Conservation (phyloP, 768 basidiomycete species). For the Melanogaster broomeanus region DNA sequence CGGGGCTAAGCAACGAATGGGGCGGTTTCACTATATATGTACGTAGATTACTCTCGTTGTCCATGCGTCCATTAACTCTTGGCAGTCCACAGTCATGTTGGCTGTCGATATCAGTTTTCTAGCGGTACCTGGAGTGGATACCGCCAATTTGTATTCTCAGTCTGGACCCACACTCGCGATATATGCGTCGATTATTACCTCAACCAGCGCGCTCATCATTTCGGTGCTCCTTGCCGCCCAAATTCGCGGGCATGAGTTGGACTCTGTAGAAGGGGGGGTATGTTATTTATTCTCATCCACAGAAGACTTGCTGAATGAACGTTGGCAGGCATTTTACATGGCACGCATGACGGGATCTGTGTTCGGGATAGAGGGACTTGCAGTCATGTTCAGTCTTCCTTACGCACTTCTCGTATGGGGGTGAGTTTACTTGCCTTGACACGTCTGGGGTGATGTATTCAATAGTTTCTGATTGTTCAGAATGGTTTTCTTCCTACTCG, state of each 20-base stretch:
- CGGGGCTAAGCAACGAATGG: slow-evolving; percentile 46
- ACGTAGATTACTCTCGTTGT: slow-evolving; percentile 24
- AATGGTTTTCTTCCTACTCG: neutral
- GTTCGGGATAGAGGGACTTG: slow-evolving; percentile 27
- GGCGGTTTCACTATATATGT: slow-evolving; percentile 49
- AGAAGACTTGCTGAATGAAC: neutral
- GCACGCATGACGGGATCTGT: slow-evolving; percentile 4
- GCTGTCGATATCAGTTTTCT: neutral
- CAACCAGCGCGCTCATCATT: neutral
- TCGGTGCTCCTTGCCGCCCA: neutral
- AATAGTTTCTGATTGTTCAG: neutral
- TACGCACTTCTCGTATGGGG: slow-evolving; percentile 32
- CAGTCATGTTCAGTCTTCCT: slow-evolving; percentile 33
- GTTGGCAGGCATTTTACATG: slow-evolving; percentile 25
- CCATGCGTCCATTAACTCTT: neutral
- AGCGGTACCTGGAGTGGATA: neutral
- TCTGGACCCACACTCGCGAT: neutral
- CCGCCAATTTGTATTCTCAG: neutral
- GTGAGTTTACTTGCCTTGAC: slow-evolving; percentile 11
- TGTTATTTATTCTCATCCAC: no score
- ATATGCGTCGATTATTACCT: neutral
- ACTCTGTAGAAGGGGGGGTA: slow-evolving; percentile 6
- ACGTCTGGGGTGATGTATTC: neutral
- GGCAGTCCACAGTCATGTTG: neutral
- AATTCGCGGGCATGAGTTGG: slow-evolving; percentile 19